phyloP scores from a whole-genome alignment of 805 yeast species.

The Metschnikowia arizonensis region DNA sequence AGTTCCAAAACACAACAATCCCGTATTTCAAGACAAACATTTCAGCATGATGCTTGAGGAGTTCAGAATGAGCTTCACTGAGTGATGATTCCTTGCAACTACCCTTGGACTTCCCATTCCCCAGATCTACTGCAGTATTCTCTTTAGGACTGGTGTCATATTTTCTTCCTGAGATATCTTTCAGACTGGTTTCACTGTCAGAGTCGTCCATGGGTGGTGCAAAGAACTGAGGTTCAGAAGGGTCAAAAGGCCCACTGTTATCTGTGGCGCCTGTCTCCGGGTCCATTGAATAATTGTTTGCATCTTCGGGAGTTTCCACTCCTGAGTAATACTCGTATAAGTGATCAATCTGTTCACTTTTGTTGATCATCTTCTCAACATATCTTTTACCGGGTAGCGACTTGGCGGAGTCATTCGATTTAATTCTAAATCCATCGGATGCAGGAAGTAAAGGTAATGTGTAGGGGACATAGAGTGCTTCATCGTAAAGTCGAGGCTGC shows the following conservation, averaged over 20 bases:
- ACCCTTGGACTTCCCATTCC: neutral
- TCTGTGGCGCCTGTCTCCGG: conserved; percentile 41
- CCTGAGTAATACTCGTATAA: conserved; percentile 89
- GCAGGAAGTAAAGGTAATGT: conserved; percentile 86
- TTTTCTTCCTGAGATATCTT: conserved; percentile 12
- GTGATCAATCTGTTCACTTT: conserved; percentile 83
- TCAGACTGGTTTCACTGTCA: conserved; percentile 18
- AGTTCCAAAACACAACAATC: conserved; percentile 97
- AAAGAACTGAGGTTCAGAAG: conserved; percentile 89
- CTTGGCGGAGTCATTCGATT: conserved; percentile 56
- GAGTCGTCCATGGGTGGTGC: conserved; percentile 37
- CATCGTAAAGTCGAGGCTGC: conserved; percentile 83
- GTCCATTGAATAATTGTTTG: conserved; percentile 44
- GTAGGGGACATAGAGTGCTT: conserved; percentile 88
- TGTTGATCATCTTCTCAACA: conserved; percentile 76
- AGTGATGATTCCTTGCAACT: neutral
- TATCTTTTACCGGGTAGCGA: conserved; percentile 40
- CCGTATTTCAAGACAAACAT: conserved; percentile 89
- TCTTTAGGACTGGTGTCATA: conserved; percentile 6
- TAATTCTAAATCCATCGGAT: conserved; percentile 67
- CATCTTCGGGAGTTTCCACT: conserved; percentile 59
- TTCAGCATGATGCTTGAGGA: conserved; percentile 68
- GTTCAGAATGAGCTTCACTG: conserved; percentile 32
- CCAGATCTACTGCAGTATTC: neutral
- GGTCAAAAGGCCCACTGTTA: conserved; percentile 65